A percentile compares a stretch with the other conserved stretches of the same genome.
phyloP scores from a whole-genome alignment of 2,329 filamentous ascomycete species.

The Metarhizium robertsii region DNA sequence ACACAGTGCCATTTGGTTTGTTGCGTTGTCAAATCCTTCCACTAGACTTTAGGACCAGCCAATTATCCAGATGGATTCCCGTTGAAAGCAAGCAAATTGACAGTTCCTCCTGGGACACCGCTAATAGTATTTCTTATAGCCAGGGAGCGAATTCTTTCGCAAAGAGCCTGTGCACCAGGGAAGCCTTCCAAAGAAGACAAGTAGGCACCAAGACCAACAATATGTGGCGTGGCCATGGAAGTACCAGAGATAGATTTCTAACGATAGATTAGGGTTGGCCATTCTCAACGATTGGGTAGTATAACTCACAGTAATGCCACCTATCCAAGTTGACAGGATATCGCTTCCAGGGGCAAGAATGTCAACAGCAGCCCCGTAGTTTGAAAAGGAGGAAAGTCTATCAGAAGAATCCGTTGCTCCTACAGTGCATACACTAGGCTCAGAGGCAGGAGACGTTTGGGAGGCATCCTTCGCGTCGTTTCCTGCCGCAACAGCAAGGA shows the following conservation, averaged over 20 bases:
- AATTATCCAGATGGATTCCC: no score
- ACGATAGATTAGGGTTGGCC: no score
- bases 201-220: conserved; percentile 50
- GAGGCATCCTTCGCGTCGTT: conserved; percentile 26
- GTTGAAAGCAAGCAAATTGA: no score
- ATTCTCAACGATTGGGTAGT: conserved; percentile 42
- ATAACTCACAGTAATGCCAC: conserved; percentile 39
- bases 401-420: conserved; percentile 31
- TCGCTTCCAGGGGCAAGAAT: conserved; percentile 40
- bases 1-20: no score
- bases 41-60: no score
- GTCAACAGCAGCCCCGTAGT: conserved; percentile 39
- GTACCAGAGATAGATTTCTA: no score
- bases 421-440: conserved; percentile 40
- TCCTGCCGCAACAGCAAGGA: conserved; percentile 46
- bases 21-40: no score
- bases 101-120: no score
- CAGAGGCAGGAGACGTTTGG: conserved; percentile 36
- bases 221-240: conserved; percentile 38
- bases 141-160: no score
- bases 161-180: no score
- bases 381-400: conserved; percentile 30
- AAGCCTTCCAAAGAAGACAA: conserved; percentile 23
- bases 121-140: no score
- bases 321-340: conserved; percentile 37